Evolutionary conservation across 75 land plant genomes (phyloP).

Genomic region (Pseudotsuga menziesii): DNA sequence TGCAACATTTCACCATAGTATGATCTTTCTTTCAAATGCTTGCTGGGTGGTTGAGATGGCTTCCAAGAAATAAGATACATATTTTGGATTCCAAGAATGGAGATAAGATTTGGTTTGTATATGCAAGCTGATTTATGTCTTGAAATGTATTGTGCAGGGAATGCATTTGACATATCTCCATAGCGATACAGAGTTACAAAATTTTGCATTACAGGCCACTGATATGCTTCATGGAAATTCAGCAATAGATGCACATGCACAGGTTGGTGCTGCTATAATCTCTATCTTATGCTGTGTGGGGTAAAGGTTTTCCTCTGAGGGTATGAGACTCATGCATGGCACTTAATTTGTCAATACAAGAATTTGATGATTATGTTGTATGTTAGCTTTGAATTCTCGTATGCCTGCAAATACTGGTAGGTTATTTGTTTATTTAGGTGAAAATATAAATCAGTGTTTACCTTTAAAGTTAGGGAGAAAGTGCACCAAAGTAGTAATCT

Average conservation of each 20-base stretch:
- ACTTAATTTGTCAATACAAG: neutral
- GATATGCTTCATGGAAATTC: conserved; percentile 72
- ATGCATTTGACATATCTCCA: conserved; percentile 66
- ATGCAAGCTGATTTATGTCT: neutral
- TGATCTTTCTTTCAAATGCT: neutral
- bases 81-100: neutral
- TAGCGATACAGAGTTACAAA: conserved; percentile 68
- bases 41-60: neutral
- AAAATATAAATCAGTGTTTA: neutral
- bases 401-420: neutral
- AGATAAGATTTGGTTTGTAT: neutral
- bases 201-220: conserved; percentile 60
- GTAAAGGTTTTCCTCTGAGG: neutral
- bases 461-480: neutral
- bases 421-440: neutral
- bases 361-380: neutral
- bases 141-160: conserved; percentile 46
- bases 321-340: neutral
- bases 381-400: neutral
- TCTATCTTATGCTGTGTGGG: neutral
- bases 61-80: neutral
- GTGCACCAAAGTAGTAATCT: neutral
- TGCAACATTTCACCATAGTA: neutral
- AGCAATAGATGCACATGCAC: conserved; percentile 67
- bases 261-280: conserved; percentile 37